phyloP scores from a whole-genome alignment of 805 yeast species.

The Ogataea neopini region DNA sequence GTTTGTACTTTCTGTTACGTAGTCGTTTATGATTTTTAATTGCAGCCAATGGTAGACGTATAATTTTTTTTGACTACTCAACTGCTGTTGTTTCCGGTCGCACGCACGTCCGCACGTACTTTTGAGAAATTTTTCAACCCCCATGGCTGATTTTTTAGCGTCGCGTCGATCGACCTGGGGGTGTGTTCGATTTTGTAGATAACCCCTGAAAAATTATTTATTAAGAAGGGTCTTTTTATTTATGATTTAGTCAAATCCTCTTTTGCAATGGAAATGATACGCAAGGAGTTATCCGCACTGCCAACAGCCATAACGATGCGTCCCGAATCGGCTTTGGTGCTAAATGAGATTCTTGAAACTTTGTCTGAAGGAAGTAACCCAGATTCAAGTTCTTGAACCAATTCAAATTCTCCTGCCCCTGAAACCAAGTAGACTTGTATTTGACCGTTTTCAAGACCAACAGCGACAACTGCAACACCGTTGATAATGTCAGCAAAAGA shows the following conservation, averaged over 20 bases:
- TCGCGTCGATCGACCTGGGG: slow-evolving; percentile 15
- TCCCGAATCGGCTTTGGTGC: slow-evolving; percentile 20
- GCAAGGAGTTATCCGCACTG: slow-evolving; percentile 64
- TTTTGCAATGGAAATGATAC: slow-evolving; percentile 31
- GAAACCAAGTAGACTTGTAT: slow-evolving; percentile 46
- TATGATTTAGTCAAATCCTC: neutral
- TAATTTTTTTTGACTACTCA: neutral
- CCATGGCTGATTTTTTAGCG: neutral
- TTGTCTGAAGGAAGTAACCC: slow-evolving; percentile 59
- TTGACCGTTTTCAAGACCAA: slow-evolving; percentile 72
- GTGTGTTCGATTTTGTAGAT: neutral
- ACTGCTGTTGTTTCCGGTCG: neutral
- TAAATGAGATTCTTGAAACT: slow-evolving; percentile 61
- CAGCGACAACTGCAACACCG: slow-evolving; percentile 46
- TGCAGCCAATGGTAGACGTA: slow-evolving; percentile 8
- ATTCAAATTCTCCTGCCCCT: slow-evolving; percentile 29
- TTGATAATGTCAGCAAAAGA: slow-evolving; percentile 38
- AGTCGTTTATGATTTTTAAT: neutral
- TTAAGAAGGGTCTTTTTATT: neutral
- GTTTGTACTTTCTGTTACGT: neutral
- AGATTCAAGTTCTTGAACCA: slow-evolving; percentile 38
- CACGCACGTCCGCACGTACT: neutral
- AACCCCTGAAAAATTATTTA: slow-evolving; percentile 7
- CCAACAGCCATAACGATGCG: slow-evolving; percentile 54
- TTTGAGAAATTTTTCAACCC: neutral